Percentiles rank a stretch among this genome's conserved stretches.
phyloP scores from a whole-genome alignment of 1,284 basidiomycete species.

The Fomitopsis betulina region DNA sequence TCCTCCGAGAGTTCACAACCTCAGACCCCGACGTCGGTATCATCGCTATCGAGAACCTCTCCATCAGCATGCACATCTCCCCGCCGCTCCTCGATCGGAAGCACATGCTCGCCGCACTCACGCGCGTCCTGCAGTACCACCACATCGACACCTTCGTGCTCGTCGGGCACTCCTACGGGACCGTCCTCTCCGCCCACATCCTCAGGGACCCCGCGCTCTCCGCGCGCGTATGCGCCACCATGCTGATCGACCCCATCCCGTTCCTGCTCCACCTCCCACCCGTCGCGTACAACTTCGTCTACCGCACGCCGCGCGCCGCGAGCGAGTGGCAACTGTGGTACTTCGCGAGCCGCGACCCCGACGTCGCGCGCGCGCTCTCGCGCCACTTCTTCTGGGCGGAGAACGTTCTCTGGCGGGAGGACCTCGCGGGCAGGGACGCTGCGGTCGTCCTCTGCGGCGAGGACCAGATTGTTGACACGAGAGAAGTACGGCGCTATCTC shows the following conservation, averaged over 20 bases:
- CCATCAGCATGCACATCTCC: constrained; percentile 57
- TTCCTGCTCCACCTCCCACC: constrained; percentile 56
- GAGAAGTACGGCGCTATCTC: constrained; percentile 46
- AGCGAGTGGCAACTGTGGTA: constrained; percentile 69
- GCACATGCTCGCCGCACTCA: constrained; percentile 33
- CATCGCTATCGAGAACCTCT: constrained; percentile 53
- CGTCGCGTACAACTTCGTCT: constrained; percentile 63
- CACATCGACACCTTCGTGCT: constrained; percentile 40
- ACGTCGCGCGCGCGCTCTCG: constrained; percentile 51
- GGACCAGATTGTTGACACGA: constrained; percentile 56
- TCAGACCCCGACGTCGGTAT: constrained; percentile 47
- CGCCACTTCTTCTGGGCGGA: constrained; percentile 65
- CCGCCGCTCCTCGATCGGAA: constrained; percentile 36
- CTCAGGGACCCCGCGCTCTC: constrained; percentile 30
- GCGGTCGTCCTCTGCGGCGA: constrained; percentile 44
- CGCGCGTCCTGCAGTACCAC: constrained; percentile 39
- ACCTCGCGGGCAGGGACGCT: constrained; percentile 32
- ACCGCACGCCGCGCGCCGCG: constrained; percentile 45
- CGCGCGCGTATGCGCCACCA: constrained; percentile 33
- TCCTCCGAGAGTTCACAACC: constrained; percentile 40
- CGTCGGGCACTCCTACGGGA: constrained; percentile 61
- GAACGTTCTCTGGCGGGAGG: constrained; percentile 56
- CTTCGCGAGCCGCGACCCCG: constrained; percentile 58
- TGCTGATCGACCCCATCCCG: constrained; percentile 61
- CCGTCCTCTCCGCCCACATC: constrained; percentile 47